These are phyloP conservation scores for Kodamaea sp. DNA, from an alignment of 1,139 yeast species.

Conservation along the genomic window DNA sequence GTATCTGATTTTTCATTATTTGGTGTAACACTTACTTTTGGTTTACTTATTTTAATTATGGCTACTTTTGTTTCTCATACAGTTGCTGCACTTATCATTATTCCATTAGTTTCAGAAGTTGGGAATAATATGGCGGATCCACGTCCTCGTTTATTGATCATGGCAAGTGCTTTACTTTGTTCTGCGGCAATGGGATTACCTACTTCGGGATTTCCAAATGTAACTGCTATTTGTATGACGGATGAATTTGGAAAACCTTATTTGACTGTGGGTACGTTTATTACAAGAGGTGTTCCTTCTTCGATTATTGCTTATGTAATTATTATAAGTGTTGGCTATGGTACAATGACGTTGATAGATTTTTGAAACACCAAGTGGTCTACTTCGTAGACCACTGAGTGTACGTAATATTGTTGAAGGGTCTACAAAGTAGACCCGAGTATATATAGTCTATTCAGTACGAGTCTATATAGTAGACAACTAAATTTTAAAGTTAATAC, in stretches of 20 bases:
- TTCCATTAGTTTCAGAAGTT: conserved; percentile 67
- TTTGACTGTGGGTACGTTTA: conserved; percentile 59
- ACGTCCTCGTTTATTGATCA: conserved; percentile 59
- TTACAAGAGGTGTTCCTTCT: conserved; percentile 69
- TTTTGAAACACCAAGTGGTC: conserved; percentile 20
- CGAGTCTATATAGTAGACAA: no score
- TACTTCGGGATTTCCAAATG: conserved; percentile 74
- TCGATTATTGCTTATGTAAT: conserved; percentile 54
- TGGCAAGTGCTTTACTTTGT: conserved; percentile 63
- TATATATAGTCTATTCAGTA: not conserved
- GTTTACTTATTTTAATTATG: conserved; percentile 59
- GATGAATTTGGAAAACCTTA: conserved; percentile 69
- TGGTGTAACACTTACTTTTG: conserved; percentile 63
- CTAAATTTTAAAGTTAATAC: no score
- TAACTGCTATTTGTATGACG: conserved; percentile 74
- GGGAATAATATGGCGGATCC: conserved; percentile 55
- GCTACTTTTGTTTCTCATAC: conserved; percentile 78
- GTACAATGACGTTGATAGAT: conserved; percentile 53
- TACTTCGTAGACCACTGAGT: not conserved
- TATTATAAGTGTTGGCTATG: conserved; percentile 62
- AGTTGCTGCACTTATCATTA: conserved; percentile 68
- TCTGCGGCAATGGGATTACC: conserved; percentile 80
- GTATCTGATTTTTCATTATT: conserved; percentile 55
- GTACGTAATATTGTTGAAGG: not conserved
- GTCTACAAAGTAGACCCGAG: not conserved